Percentiles rank a stretch among this genome's conserved stretches.
phyloP scores from a whole-genome alignment of 2,329 filamentous ascomycete genomes.

The Talaromyces albobiverticillius region DNA sequence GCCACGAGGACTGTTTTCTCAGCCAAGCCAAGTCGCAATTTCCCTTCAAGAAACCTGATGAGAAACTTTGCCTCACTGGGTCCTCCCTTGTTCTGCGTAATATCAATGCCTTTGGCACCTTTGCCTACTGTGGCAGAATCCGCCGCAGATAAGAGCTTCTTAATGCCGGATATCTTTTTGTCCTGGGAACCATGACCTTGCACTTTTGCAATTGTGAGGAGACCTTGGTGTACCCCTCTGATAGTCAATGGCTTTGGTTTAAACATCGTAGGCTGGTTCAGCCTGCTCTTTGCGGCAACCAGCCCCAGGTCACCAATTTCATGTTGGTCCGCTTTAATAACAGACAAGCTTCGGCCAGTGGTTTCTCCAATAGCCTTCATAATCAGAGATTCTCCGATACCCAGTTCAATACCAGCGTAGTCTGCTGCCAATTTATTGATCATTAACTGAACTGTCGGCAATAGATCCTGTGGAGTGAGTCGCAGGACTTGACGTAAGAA shows the following conservation, averaged over 20 bases:
- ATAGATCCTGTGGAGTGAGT: conserved; percentile 80
- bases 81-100: conserved; percentile 86
- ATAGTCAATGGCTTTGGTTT: conserved; percentile 91
- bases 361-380: conserved; percentile 98
- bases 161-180: conserved; percentile 90
- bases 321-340: conserved; percentile 94
- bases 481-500: conserved; percentile 94
- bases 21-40: conserved; percentile 84
- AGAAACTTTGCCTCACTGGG: conserved; percentile 94
- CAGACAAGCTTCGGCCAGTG: conserved; percentile 79
- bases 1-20: conserved; percentile 90
- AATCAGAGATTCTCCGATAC: conserved; percentile 96
- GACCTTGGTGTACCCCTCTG: conserved; percentile 77
- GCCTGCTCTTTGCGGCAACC: conserved; percentile 91
- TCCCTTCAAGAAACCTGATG: conserved; percentile 89
- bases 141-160: conserved; percentile 89
- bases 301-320: conserved; percentile 94
- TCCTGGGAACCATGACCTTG: conserved; percentile 84
- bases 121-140: conserved; percentile 72
- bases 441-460: conserved; percentile 90
- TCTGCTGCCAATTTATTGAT: conserved; percentile 97
- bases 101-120: conserved; percentile 65
- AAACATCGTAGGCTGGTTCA: conserved; percentile 97
- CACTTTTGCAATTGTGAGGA: conserved; percentile 84
- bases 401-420: conserved; percentile 92